phyloP scores from a whole-genome alignment of 208 protist genomes.

The Histomonas meleagridis region DNA sequence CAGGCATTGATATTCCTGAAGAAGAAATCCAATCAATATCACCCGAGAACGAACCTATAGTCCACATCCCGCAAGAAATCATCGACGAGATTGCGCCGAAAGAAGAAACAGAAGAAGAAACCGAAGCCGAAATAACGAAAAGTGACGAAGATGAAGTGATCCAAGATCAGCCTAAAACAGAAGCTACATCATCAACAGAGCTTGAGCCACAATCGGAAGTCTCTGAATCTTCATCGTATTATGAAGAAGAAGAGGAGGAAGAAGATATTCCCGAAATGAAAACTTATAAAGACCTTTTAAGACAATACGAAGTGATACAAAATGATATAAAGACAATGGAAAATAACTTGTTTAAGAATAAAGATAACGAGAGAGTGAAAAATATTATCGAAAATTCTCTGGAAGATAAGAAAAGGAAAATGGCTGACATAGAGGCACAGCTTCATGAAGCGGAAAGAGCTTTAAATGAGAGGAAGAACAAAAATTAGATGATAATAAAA shows the following conservation, averaged over 20 bases:
- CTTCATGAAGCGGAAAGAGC: no score
- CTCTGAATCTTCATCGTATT: background rate
- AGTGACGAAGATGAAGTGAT: background rate
- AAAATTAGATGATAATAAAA: no score
- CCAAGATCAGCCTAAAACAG: background rate
- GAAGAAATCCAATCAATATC: background rate
- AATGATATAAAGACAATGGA: no score
- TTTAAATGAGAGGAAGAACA: no score
- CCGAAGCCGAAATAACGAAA: background rate
- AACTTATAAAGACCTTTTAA: no score
- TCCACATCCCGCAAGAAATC: background rate
- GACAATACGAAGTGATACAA: no score
- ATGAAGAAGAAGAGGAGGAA: background rate
- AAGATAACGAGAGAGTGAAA: no score
- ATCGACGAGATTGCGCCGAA: background rate
- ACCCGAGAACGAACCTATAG: background rate
- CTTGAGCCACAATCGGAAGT: background rate
- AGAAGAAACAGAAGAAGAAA: background rate
- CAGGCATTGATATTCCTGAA: background rate
- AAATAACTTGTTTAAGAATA: no score
- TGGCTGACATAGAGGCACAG: no score
- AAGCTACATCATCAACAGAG: background rate
- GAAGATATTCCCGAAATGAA: no score
- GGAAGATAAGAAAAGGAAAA: no score
- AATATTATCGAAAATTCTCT: no score